Conservation (phyloP, 495 filamentous ascomycete species). For the Podospora australis region DNA sequence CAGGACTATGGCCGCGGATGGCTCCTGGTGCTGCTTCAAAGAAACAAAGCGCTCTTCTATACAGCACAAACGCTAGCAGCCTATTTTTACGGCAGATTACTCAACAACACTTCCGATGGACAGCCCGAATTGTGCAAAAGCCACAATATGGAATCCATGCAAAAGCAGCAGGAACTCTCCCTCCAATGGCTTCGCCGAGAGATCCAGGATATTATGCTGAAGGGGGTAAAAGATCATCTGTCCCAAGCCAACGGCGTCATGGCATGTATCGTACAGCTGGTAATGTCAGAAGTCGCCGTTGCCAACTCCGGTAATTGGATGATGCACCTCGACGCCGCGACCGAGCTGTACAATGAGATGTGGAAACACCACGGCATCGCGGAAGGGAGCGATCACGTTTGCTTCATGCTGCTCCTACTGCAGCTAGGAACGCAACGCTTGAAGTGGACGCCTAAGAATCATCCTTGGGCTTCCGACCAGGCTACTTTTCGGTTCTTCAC, state of each 20-base stretch:
- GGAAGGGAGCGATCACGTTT: background rate
- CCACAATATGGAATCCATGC: constrained; percentile 28
- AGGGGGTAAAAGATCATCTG: constrained; percentile 25
- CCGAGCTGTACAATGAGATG: constrained; percentile 42
- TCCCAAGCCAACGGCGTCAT: constrained; percentile 35
- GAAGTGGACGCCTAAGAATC: constrained; percentile 10
- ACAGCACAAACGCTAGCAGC: constrained; percentile 40
- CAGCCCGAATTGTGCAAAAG: constrained; percentile 20
- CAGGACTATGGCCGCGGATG: constrained; percentile 44
- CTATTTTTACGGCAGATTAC: constrained; percentile 41
- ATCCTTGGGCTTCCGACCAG: constrained; percentile 42
- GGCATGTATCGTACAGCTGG: constrained; percentile 48
- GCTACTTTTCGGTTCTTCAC: constrained; percentile 49
- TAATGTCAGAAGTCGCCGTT: constrained; percentile 44
- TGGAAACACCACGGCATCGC: constrained; percentile 25
- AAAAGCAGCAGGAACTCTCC: constrained; percentile 34
- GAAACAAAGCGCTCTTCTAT: constrained; percentile 43
- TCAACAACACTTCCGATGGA: constrained; percentile 11
- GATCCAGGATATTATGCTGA: constrained; percentile 31
- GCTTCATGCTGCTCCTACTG: constrained; percentile 27
- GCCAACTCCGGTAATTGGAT: constrained; percentile 40
- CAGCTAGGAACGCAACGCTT: constrained; percentile 24
- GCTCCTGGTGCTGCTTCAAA: constrained; percentile 46
- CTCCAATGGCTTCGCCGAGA: constrained; percentile 37
- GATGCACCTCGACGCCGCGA: constrained; percentile 42